These are phyloP conservation scores for Marasmius sp. DNA, from an alignment of 1,284 basidiomycete species.

Conservation along the genomic window DNA sequence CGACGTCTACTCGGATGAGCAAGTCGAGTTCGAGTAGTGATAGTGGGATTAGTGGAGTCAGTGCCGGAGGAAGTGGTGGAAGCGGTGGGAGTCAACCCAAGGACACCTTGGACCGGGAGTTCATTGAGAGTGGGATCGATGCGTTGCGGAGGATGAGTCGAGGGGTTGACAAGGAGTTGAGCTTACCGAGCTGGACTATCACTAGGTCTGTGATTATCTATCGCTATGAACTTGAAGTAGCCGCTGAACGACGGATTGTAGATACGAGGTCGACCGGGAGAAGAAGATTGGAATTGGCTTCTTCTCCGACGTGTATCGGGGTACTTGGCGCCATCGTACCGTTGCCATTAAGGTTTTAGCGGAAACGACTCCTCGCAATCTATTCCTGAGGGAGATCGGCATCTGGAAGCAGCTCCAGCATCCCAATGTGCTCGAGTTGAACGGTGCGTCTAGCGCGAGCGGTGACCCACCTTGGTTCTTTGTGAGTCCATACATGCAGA, in stretches of 20 bases:
- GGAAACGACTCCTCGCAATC: conserved; percentile 42
- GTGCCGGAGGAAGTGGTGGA: conserved; percentile 32
- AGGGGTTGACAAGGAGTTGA: conserved; percentile 24
- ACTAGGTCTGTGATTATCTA: conserved; percentile 45
- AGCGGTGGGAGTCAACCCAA: conserved; percentile 19
- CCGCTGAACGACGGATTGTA: conserved; percentile 12
- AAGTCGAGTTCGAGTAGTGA: conserved; percentile 36
- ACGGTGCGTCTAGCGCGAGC: conserved; percentile 58
- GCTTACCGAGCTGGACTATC: conserved; percentile 72
- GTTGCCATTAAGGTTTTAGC: conserved; percentile 38
- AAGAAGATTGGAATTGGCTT: conserved; percentile 65
- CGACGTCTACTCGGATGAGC: conserved; percentile 28
- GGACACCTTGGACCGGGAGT: conserved; percentile 39
- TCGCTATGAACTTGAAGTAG: background rate
- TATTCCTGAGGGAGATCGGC: conserved; percentile 51
- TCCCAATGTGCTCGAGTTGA: conserved; percentile 52
- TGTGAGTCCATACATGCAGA: conserved; percentile 63
- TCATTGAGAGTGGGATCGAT: conserved; percentile 49
- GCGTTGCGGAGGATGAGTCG: conserved; percentile 43
- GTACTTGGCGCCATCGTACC: conserved; percentile 48
- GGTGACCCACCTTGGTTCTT: conserved; percentile 68
- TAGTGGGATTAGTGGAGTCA: conserved; percentile 16
- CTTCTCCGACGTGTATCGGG: conserved; percentile 71
- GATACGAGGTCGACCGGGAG: conserved; percentile 66
- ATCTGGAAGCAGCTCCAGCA: conserved; percentile 55